These are phyloP conservation scores for Chernovozyma sophiae-reginae DNA, from an alignment of 1,139 yeast genomes.

Conservation along the genomic window DNA sequence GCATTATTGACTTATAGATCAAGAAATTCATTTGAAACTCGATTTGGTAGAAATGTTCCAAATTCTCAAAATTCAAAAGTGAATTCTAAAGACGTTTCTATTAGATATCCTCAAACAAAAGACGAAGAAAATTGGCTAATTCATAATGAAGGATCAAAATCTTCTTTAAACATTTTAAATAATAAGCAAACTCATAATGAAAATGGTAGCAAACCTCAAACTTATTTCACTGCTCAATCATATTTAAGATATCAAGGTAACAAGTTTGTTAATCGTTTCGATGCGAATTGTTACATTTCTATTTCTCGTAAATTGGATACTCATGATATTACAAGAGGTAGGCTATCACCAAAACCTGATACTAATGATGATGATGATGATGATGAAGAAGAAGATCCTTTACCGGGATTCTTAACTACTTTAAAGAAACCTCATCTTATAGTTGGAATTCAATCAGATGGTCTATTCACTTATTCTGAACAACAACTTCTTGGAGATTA, in stretches of 20 bases:
- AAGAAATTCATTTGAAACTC: slow-evolving; percentile 82
- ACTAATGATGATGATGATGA: no score
- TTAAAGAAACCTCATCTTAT: slow-evolving; percentile 73
- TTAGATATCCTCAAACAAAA: slow-evolving; percentile 34
- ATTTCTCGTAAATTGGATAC: slow-evolving; percentile 92
- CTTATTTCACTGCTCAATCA: slow-evolving; percentile 91
- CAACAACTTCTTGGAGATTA: slow-evolving; percentile 78
- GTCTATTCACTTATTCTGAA: slow-evolving; percentile 86
- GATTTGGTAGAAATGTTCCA: slow-evolving; percentile 82
- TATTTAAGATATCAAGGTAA: slow-evolving; percentile 91
- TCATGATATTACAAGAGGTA: slow-evolving; percentile 85
- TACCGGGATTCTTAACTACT: slow-evolving; percentile 42
- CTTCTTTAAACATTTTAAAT: background rate
- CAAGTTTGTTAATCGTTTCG: slow-evolving; percentile 84
- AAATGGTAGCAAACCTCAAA: slow-evolving; percentile 55
- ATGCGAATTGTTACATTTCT: slow-evolving; percentile 93
- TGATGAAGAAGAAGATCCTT: slow-evolving; percentile 32
- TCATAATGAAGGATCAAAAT: slow-evolving; percentile 35
- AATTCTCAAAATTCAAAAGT: slow-evolving; percentile 5
- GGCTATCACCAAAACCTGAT: slow-evolving; percentile 28
- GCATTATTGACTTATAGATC: slow-evolving; percentile 91
- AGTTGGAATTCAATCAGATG: slow-evolving; percentile 89
- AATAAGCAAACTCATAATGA: background rate
- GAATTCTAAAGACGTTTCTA: slow-evolving; percentile 17
- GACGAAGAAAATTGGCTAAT: slow-evolving; percentile 46